Percentiles rank a stretch among this genome's conserved stretches.
These are phyloP conservation scores for Paraphoma chrysanthemicola DNA, from an alignment of 2,329 filamentous ascomycete genomes.

Conservation along the genomic window DNA sequence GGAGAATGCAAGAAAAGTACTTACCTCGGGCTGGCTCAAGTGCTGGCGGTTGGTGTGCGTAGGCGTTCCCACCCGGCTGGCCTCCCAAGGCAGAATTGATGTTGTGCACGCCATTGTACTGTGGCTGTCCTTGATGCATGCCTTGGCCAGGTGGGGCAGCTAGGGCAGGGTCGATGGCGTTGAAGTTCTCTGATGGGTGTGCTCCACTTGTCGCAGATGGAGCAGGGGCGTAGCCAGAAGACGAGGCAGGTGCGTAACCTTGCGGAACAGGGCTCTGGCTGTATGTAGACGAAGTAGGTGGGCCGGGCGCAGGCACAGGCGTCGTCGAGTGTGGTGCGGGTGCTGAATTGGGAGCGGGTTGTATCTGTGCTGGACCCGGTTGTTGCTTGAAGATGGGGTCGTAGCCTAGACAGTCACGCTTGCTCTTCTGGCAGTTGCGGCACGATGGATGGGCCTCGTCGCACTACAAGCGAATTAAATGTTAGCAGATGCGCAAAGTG, in stretches of 20 bases:
- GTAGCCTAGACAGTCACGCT: slow-evolving; percentile 85
- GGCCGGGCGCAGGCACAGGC: slow-evolving; percentile 39
- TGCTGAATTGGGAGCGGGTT: slow-evolving; percentile 67
- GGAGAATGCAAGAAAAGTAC: not conserved
- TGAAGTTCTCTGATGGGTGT: slow-evolving; percentile 58
- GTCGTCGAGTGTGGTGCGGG: slow-evolving; percentile 42
- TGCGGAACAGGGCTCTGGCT: slow-evolving; percentile 49
- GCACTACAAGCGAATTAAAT: slow-evolving; percentile 66
- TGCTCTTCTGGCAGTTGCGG: slow-evolving; percentile 88
- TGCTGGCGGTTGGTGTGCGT: slow-evolving; percentile 16
- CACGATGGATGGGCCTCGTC: slow-evolving; percentile 95
- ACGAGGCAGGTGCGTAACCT: slow-evolving; percentile 54
- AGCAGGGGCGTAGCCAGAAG: slow-evolving; percentile 48
- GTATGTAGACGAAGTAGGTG: slow-evolving; percentile 43
- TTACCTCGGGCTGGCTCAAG: slow-evolving; percentile 40
- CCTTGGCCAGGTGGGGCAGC: slow-evolving; percentile 52
- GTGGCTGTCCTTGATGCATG: slow-evolving; percentile 35
- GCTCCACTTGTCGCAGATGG: slow-evolving; percentile 43
- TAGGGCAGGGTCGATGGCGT: slow-evolving; percentile 72
- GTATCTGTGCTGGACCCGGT: slow-evolving; percentile 72
- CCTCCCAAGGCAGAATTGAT: slow-evolving; percentile 42
- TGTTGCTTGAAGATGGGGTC: slow-evolving; percentile 85
- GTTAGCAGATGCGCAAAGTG: slow-evolving; percentile 32
- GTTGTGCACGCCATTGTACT: slow-evolving; percentile 42
- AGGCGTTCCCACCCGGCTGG: slow-evolving; percentile 22